Base-by-base conservation (phyloP, 2,329 filamentous ascomycete species). In the Scedosporium aurantiacum region DNA sequence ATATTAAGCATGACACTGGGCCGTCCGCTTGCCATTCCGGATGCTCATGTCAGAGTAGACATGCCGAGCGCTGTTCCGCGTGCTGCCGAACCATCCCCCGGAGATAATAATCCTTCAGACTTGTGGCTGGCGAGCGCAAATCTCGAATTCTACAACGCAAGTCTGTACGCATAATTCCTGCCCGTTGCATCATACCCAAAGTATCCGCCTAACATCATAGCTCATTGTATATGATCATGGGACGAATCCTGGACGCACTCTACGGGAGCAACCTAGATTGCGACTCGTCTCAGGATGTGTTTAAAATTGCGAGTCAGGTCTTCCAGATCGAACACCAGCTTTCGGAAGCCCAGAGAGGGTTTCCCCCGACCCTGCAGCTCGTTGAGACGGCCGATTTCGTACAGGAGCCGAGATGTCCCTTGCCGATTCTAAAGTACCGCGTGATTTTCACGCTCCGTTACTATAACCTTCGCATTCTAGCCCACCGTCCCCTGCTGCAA, bases 391-490 rank as follows among this genome's bases (percentile, higher is more conserved):
- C 58, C 7, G 58, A 60, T 14, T 43, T 60, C n/a, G 16, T 27
- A 2, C 18, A 50, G 3, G 57, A 50, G 25, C 16, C 40, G 7
- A 23, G 50, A 25, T 43, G 27, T 18, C 40, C 58, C 43, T 32
- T 37, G 2, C 57, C 12, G 25, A 41, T n/a, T 23, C 28, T n/a
- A 25, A 50, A 59, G 25, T 57, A 27, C 28, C 55, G 32, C 23
- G 57, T 55, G 23, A 43, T 63, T 27, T 60, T 61, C 12, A 45
- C 62, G 5, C 41, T 63, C 2, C 58, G 62, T 14, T 63, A 61
- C 21, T 52, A 61, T 27, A 63, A 63, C 43, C 58, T 61, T 21
- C 58, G 54, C 8, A 61, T 63, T 37, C 59, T 63, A 10, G 28
- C 58, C 2, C 58, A 63, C 32, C 62, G 59, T 23, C 62, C 62